Percentiles rank a stretch among this genome's conserved stretches.
phyloP scores from a whole-genome alignment of 2,329 filamentous ascomycete species.

The Seiridium cupressi region DNA sequence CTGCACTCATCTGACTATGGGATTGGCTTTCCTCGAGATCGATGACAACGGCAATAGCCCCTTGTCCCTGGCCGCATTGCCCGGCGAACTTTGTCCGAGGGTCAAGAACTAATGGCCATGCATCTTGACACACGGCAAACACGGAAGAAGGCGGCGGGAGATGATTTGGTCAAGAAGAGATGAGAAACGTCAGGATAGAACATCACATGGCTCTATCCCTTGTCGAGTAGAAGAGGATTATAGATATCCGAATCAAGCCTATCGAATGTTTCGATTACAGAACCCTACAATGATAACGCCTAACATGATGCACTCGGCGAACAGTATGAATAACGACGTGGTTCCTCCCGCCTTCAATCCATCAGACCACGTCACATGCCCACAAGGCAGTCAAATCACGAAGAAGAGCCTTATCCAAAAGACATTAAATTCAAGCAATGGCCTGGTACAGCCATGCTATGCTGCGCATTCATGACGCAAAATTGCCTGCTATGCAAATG shows the following conservation, averaged over 20 bases:
- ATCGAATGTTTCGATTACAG: no score
- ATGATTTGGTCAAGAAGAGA: neutral
- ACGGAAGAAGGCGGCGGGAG: neutral
- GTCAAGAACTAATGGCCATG: neutral
- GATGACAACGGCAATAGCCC: neutral
- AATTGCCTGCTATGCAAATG: neutral
- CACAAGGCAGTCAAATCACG: neutral
- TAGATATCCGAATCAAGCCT: no score
- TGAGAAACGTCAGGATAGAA: neutral
- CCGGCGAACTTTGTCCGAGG: neutral
- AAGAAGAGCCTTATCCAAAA: neutral
- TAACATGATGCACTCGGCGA: no score
- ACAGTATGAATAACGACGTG: no score
- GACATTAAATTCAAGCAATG: constrained; percentile 4
- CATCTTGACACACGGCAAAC: neutral
- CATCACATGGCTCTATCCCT: no score
- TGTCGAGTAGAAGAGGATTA: no score
- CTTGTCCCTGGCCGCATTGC: neutral
- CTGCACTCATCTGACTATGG: neutral
- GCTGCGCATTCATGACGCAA: neutral
- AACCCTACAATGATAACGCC: no score
- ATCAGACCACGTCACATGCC: no score
- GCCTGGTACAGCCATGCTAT: neutral
- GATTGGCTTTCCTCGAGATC: neutral
- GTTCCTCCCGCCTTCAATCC: no score